Evolutionary conservation across 2,329 filamentous ascomycete genomes (phyloP), one percentile per base, ranked within the genome.

Genomic region (Exophiala sp.): DNA sequence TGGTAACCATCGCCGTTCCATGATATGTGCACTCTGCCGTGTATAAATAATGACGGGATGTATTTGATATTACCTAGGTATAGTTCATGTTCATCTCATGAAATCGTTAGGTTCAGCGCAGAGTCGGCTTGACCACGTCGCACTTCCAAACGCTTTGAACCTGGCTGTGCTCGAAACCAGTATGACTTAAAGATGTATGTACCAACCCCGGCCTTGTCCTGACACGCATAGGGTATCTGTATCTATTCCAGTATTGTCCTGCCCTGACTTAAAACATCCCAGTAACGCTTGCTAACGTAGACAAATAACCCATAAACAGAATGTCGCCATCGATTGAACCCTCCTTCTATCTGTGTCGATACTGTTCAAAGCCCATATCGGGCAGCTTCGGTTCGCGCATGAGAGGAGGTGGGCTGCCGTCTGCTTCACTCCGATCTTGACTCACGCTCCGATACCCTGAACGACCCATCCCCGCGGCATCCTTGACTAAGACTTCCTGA

Each of bases 361-460:
- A 57, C 27, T 51, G 47, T 18, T 54, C 54, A 46, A 56, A 56
- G 14, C 46, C 52, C 3, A 59, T 42, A 43, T 56, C 45, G 22
- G 57, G 57, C 41, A 59, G 35, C 45, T 40, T 51, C 16, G 57
- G 55, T 39, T 55, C 55, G 18, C 57, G 41, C 11, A 41, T 48
- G 13, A 54, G 49, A 16, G 54, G 54, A 48, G 50, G 50, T 39
- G 54, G 50, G 43, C 50, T 55, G 46, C 38, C 51, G 39, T 32
- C 42, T n/a, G 37, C 43, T 7, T 48, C 46, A 38, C 23, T 48
- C 19, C 43, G 34, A 23, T 50, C 52, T 16, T 56, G 55, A 45
- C 53, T 56, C 37, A 59, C 11, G 21, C 50, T 58, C 16, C 45
- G 48, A 42, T 59, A 59, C n/a, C 53, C 47, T 11, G 40, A 44